Evolutionary conservation across 805 yeast species (phyloP).

Genomic region (Lachancea cidri): DNA sequence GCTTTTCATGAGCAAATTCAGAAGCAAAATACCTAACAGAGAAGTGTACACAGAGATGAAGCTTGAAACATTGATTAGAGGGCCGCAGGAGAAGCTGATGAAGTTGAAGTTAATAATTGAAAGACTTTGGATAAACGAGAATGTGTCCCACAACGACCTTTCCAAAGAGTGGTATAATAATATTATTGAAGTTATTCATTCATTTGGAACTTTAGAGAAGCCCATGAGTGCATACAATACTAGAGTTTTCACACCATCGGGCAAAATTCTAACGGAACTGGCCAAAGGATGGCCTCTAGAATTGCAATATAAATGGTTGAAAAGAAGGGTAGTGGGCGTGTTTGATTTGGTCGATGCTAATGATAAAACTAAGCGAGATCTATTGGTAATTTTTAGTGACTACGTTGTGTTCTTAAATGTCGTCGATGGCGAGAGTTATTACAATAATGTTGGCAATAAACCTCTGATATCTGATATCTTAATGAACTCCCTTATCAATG

Average conservation of each 20-base stretch:
- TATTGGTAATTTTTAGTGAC: conserved; percentile 78
- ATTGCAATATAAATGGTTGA: conserved; percentile 83
- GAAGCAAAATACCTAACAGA: conserved; percentile 20
- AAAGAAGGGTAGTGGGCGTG: conserved; percentile 79
- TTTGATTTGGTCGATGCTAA: conserved; percentile 41
- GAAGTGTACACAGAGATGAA: conserved; percentile 44
- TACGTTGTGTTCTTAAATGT: conserved; percentile 60
- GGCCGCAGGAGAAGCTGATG: conserved; percentile 61
- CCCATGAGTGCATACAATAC: conserved; percentile 45
- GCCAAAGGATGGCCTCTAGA: conserved; percentile 86
- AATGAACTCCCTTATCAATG: conserved; percentile 87
- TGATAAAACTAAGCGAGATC: conserved; percentile 38
- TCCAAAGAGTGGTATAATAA: conserved; percentile 43
- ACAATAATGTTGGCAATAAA: conserved; percentile 20
- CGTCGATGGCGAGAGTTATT: conserved; percentile 36
- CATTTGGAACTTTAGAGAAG: conserved; percentile 60
- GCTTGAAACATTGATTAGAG: conserved; percentile 57
- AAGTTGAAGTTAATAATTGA: conserved; percentile 63
- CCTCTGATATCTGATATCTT: conserved; percentile 73
- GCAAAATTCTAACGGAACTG: conserved; percentile 77
- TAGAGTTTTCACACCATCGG: conserved; percentile 85
- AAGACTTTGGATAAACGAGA: conserved; percentile 48
- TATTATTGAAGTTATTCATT: conserved; percentile 63
- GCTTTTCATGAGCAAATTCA: conserved; percentile 38
- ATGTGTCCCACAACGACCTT: conserved; percentile 22